Evolutionary conservation across 2,329 filamentous ascomycete genomes (phyloP), one percentile per base, ranked within the genome.

Genomic region (Colletotrichum abscissum): DNA sequence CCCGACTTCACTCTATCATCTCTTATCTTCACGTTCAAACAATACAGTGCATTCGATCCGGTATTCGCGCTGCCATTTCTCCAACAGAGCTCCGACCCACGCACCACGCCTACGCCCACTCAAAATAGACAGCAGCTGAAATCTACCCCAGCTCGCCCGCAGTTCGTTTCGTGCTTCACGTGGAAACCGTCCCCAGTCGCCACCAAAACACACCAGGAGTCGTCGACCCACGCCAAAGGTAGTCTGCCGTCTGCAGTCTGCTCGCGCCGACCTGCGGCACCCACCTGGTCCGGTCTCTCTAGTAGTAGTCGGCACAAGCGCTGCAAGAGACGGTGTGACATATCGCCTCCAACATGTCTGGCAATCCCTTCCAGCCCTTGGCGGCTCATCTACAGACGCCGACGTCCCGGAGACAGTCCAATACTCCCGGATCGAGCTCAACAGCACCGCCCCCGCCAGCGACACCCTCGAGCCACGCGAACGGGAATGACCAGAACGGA

Each of bases 311-410:
- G 59, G 59, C 59, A 68, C 28, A 72, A 63, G 62, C 60, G 67
- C 49, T 65, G 46, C 58, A n/a, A 57, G 46, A 57, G n/a, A 69
- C 56, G 60, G 62, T 38, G 67, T 71, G 71, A 26, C 67, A 58
- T 64, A 56, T 66, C 24, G 11, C 33, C 58, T 30, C 66, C 76
- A 74, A 30, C 52, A 82, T 81, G 82, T 76, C 80, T n/a, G 79
- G 76, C 78, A 82, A 79, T 74, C 80, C 75, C 52, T 82, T 81
- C 69, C 74, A 76, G 52, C 76, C 79, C 12, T 74, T 81, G 49
- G 76, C 73, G 54, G 57, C 72, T 35, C 71, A 72, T 49, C 52
- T 72, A n/a, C 69, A 63, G 57, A 56, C 72, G 14, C 46, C 69
- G 35, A 52, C 68, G n/a, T 58, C 72, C 46, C 57, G 33, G 30